Conservation (phyloP, 768 basidiomycete genomes). For the Hericium erinaceus region DNA sequence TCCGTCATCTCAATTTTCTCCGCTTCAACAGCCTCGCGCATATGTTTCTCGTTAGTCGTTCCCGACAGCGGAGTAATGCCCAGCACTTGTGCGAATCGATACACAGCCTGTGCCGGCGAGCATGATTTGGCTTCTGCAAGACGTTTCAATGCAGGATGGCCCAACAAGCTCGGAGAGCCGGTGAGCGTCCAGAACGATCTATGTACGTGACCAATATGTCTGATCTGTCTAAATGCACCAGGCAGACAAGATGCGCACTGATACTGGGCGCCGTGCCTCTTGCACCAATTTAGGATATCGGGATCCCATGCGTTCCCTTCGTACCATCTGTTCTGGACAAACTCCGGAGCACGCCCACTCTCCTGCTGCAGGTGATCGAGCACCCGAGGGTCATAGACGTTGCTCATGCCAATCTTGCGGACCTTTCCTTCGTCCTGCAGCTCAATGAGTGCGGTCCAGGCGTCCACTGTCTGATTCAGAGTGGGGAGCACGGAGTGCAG, state of each 20-base stretch:
- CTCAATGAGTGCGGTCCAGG: conserved; percentile 53
- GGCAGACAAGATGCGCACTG: conserved; percentile 38
- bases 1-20: conserved; percentile 27
- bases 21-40: conserved; percentile 52
- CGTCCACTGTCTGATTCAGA: conserved; percentile 50
- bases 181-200: conserved; percentile 87
- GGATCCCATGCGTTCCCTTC: conserved; percentile 73
- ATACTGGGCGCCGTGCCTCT: conserved; percentile 53
- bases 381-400: conserved; percentile 55
- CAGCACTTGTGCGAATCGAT: conserved; percentile 55
- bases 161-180: conserved; percentile 59
- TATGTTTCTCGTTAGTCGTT: conserved; percentile 57
- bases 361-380: conserved; percentile 44
- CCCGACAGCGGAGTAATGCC: conserved; percentile 70
- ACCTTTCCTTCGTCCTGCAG: conserved; percentile 61
- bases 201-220: neutral
- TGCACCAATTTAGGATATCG: conserved; percentile 56
- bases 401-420: conserved; percentile 64
- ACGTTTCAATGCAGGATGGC: conserved; percentile 33
- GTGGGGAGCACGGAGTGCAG: conserved; percentile 68
- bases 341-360: conserved; percentile 43
- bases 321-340: conserved; percentile 84
- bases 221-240: neutral
- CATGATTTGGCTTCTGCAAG: conserved; percentile 38
- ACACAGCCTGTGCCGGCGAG: conserved; percentile 60